Percentiles rank a stretch among this genome's conserved stretches.
Conservation (phyloP, 31 red algal genomes). For the Porphyra umbilicalis region DNA sequence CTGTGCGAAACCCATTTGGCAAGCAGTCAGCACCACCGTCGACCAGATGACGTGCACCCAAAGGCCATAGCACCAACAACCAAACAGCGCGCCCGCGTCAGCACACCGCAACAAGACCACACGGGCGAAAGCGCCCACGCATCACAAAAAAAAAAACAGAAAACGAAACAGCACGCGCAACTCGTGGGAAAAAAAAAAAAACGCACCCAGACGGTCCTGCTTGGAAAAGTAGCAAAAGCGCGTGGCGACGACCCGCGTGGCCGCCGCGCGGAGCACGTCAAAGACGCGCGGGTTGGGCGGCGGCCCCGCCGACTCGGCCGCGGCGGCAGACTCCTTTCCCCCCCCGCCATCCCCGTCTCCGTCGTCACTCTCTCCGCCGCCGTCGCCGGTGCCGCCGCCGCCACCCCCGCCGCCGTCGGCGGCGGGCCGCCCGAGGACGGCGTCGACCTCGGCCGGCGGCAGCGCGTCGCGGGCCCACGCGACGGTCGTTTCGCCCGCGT, state of each 20-base stretch:
- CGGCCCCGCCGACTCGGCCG: neutral
- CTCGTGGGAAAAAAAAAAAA: too few species aligned
- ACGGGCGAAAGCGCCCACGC: too few species aligned
- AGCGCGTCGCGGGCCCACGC: neutral
- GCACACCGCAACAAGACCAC: too few species aligned
- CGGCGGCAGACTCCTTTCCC: neutral
- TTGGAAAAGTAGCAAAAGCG: neutral
- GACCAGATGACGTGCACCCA: too few species aligned
- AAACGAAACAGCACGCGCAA: too few species aligned
- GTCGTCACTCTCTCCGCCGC: neutral
- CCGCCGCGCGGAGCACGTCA: neutral
- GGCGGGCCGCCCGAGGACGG: neutral
- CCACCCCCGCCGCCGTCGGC: too few species aligned
- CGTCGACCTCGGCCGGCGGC: neutral
- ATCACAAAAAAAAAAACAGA: too few species aligned
- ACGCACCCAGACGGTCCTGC: neutral
- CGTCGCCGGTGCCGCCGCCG: too few species aligned
- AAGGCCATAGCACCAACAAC: too few species aligned
- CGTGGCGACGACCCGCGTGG: neutral
- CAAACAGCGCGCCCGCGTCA: too few species aligned
- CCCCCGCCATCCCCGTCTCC: neutral
- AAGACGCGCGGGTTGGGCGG: neutral
- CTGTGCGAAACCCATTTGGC: too few species aligned
- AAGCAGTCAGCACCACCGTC: too few species aligned
- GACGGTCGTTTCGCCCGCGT: neutral